A percentile compares a stretch with the other conserved stretches of the same genome.
Evolutionary conservation across 2,329 filamentous ascomycete genomes (phyloP).

Genomic region (Lecanicillium sp.): DNA sequence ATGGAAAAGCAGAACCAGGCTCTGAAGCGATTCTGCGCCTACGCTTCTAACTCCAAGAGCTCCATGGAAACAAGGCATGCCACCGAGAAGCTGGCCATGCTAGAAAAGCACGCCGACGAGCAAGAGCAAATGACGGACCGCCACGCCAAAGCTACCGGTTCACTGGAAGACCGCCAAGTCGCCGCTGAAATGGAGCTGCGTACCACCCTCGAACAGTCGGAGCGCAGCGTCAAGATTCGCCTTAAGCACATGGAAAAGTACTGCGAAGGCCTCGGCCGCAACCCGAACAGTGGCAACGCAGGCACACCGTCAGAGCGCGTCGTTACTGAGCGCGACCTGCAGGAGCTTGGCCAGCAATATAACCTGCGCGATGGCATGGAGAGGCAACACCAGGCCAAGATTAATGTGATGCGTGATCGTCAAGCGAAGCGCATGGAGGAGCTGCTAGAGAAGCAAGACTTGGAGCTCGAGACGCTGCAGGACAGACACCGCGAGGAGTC

Average conservation of each 20-base stretch:
- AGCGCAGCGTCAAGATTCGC: constrained; percentile 47
- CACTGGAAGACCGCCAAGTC: constrained; percentile 56
- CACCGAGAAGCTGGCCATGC: constrained; percentile 36
- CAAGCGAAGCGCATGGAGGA: constrained; percentile 56
- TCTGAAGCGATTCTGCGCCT: constrained; percentile 42
- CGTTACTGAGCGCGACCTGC: constrained; percentile 52
- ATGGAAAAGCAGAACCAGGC: constrained; percentile 40
- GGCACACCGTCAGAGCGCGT: constrained; percentile 39
- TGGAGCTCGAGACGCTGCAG: constrained; percentile 39
- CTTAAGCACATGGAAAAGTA: constrained; percentile 62
- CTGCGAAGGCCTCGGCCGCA: constrained; percentile 44
- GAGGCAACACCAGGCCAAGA: constrained; percentile 50
- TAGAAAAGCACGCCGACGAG: constrained; percentile 39
- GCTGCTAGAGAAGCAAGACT: constrained; percentile 45
- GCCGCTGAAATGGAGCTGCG: constrained; percentile 54
- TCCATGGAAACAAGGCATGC: constrained; percentile 44
- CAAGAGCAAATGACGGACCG: constrained; percentile 46
- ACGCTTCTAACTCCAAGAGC: constrained; percentile 39
- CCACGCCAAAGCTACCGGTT: constrained; percentile 43
- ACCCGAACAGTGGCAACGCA: constrained; percentile 25
- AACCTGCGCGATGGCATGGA: constrained; percentile 52
- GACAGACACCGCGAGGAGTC: constrained; percentile 40
- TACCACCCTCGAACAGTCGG: constrained; percentile 45
- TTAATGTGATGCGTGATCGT: constrained; percentile 58
- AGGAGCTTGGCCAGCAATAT: constrained; percentile 54